Evolutionary conservation across 2,329 filamentous ascomycete species (phyloP).

Genomic region (Penicillium aurantiogriseum): DNA sequence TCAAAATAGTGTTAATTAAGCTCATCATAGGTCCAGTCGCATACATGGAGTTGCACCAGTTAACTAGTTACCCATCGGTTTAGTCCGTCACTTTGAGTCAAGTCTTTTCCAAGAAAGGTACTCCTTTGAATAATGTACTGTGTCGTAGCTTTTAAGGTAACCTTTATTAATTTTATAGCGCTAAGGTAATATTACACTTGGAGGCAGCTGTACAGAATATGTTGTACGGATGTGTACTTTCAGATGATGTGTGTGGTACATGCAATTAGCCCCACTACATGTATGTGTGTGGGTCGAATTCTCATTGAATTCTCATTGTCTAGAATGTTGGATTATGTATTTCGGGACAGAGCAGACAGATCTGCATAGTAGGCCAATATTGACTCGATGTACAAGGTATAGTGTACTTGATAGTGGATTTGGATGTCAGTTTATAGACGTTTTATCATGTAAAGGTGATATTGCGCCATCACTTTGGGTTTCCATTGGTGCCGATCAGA

Average conservation of each 20-base stretch:
- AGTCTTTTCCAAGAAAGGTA: background rate
- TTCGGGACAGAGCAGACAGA: background rate
- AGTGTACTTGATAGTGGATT: background rate
- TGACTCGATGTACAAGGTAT: background rate
- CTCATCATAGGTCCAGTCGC: background rate
- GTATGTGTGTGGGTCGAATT: background rate
- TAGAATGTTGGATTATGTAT: background rate
- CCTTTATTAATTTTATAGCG: background rate
- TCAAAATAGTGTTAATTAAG: background rate
- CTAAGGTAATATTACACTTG: background rate
- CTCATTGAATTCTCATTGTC: background rate
- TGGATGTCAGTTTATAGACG: background rate
- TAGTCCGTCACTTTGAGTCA: background rate
- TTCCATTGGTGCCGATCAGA: background rate
- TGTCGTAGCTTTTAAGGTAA: background rate
- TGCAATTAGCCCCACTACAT: background rate
- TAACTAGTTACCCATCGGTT: background rate
- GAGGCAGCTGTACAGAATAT: background rate
- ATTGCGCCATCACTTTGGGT: background rate
- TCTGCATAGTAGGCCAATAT: background rate
- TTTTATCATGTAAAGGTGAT: background rate
- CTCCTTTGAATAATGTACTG: background rate
- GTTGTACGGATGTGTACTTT: background rate
- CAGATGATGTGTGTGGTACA: background rate
- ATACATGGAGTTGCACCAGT: background rate